These are phyloP conservation scores for Aspergillus costaricaensis DNA, from an alignment of 2,329 filamentous ascomycete species.

Conservation along the genomic window DNA sequence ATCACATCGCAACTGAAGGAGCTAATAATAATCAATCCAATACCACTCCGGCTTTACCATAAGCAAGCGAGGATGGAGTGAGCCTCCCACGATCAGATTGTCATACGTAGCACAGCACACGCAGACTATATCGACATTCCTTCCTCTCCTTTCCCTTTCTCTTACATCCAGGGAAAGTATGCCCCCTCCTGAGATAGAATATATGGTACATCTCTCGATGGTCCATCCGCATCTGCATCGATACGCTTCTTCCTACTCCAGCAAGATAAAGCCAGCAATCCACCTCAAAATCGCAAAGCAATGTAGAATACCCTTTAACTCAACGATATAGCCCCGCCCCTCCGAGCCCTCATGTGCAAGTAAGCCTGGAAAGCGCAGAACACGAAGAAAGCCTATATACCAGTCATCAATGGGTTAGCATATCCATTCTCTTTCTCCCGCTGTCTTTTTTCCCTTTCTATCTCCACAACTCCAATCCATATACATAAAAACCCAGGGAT, in stretches of 20 bases:
- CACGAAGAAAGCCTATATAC: slow-evolving; percentile 73
- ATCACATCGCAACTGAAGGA: background rate
- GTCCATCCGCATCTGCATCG: no score
- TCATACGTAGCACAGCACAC: background rate
- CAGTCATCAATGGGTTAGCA: background rate
- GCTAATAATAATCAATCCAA: background rate
- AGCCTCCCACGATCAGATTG: no score
- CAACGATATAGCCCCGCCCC: slow-evolving; percentile 80
- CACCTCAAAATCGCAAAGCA: background rate
- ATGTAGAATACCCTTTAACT: slow-evolving; percentile 41
- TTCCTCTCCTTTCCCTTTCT: no score
- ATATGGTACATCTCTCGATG: no score
- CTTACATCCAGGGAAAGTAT: no score
- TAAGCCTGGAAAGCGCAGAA: slow-evolving; percentile 90
- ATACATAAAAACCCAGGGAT: background rate
- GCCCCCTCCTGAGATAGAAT: no score
- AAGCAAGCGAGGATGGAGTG: background rate
- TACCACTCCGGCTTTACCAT: background rate
- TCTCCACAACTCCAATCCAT: background rate
- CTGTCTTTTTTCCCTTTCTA: background rate
- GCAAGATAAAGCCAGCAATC: background rate
- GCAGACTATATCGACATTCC: background rate
- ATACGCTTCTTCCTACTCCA: no score
- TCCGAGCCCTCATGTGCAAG: slow-evolving; percentile 79
- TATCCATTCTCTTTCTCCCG: no score